Conservation (phyloP, 1,284 basidiomycete genomes). For the Veloboletus limbatus region DNA sequence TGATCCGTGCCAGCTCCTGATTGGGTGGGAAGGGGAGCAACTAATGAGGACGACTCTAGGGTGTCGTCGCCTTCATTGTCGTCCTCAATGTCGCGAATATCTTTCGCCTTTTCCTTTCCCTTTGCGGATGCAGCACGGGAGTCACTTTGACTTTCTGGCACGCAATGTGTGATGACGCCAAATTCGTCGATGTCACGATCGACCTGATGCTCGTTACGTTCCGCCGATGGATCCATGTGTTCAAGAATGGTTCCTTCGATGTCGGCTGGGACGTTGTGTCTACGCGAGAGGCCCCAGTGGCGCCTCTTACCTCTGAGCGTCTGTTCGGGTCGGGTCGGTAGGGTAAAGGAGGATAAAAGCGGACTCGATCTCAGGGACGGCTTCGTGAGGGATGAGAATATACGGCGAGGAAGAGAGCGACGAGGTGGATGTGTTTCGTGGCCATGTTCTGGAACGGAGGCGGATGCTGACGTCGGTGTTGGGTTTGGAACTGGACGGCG, state of each 20-base stretch:
- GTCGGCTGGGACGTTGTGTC: constrained; percentile 9
- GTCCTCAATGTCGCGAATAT: constrained; percentile 10
- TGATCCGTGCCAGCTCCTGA: constrained; percentile 4
- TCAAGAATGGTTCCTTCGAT: constrained; percentile 11
- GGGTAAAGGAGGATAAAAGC: constrained; percentile 16
- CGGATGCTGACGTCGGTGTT: constrained; percentile 1
- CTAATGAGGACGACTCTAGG: constrained; percentile 24
- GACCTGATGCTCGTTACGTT: constrained; percentile 29
- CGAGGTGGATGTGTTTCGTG: constrained; percentile 4
- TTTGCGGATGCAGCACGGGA: constrained; percentile 25
- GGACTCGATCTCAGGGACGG: constrained; percentile 24
- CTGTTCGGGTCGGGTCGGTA: constrained; percentile 22
- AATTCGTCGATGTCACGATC: constrained; percentile 35
- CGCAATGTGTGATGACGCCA: constrained; percentile 31
- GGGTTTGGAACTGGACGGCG: constrained; percentile 17
- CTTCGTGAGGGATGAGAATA: constrained; percentile 28
- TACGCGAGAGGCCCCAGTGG: constrained; percentile 41
- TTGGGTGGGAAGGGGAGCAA: constrained; percentile 5
- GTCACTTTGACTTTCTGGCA: constrained; percentile 29
- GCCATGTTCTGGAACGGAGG: constrained; percentile 6
- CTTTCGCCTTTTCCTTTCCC: constrained; percentile 31
- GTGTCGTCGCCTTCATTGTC: constrained; percentile 3
- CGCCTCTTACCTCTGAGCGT: constrained; percentile 34
- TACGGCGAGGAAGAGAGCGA: constrained; percentile 27
- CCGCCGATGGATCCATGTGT: constrained; percentile 10